Evolutionary conservation across 2,329 filamentous ascomycete species (phyloP).

Genomic region (Rhynchosporium agropyri): DNA sequence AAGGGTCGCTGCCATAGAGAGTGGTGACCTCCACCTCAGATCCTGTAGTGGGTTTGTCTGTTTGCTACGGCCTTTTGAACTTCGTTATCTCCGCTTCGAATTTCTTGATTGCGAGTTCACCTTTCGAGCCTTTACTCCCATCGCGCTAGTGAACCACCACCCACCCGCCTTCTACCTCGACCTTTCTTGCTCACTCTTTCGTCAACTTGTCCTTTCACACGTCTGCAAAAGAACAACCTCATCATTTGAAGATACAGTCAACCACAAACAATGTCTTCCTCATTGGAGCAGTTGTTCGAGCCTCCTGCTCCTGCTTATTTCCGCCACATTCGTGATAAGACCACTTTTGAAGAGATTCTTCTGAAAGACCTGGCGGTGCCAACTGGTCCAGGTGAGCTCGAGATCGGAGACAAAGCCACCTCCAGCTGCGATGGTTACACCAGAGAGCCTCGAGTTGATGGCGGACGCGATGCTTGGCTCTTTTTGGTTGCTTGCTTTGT

Average conservation of each 20-base stretch:
- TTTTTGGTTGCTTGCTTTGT: constrained; percentile 54
- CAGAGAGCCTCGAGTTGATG: constrained; percentile 47
- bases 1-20: background rate
- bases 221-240: background rate
- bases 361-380: background rate
- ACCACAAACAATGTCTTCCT: background rate
- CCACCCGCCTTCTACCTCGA: background rate
- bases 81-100: background rate
- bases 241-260: no score
- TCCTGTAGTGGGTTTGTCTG: background rate
- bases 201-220: background rate
- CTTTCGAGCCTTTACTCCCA: constrained; percentile 3
- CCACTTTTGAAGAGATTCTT: background rate
- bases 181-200: background rate
- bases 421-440: background rate
- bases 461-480: constrained; percentile 54
- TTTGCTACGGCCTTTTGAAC: background rate
- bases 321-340: no score
- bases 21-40: background rate
- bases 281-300: background rate
- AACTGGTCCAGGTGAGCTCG: background rate
- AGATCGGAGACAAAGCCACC: background rate
- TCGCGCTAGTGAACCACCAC: background rate
- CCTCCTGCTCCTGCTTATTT: background rate
- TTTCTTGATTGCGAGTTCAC: background rate